Evolutionary conservation across 495 filamentous ascomycete species (phyloP), one percentile per base, ranked within the genome.

Genomic region (Neurospora terricola): DNA sequence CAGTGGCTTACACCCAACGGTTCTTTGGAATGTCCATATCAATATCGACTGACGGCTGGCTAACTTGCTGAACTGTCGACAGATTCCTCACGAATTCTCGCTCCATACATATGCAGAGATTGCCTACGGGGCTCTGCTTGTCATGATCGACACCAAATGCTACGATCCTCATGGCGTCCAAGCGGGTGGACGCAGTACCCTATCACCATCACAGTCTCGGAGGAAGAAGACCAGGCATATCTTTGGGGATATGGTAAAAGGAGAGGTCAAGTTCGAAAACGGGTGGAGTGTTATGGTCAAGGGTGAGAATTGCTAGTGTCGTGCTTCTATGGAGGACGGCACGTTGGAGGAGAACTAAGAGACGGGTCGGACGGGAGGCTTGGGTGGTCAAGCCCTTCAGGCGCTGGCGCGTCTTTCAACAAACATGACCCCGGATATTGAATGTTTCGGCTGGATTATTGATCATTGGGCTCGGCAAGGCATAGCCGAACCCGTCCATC

Each of bases 61-160:
- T n/a, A 21, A 21, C 3, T 45, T 0, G 2, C 2, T 1, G 3
- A 6, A 18, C 16, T 6, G 0, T 3, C 2, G 6, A n/a, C 7
- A 9, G 42, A n/a, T 2, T 7, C 40, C 14, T 3, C 14, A 18
- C 16, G 16, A n/a, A 1, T 4, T n/a, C 7, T 45, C 8, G 7
- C 8, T 45, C 18, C 42, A n/a, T 1, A n/a, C 42, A n/a, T 21
- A 4, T 0, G 42, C 18, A 0, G 18, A 45, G 8, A n/a, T 18
- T 0, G 7, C 42, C 8, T 10, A 45, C 18, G 42, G 18, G 2
- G 18, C 42, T 45, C 8, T 45, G 18, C 42, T 45, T 45, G 8
- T 21, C 8, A 21, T 45, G 18, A 21, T 3, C 18, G 42, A 4
- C 42, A 45, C 42, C 42, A 2, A n/a, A n/a, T 45, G 18, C 42